Base-by-base conservation (phyloP, 495 filamentous ascomycete genomes). In the Penicillium crystallinum region DNA sequence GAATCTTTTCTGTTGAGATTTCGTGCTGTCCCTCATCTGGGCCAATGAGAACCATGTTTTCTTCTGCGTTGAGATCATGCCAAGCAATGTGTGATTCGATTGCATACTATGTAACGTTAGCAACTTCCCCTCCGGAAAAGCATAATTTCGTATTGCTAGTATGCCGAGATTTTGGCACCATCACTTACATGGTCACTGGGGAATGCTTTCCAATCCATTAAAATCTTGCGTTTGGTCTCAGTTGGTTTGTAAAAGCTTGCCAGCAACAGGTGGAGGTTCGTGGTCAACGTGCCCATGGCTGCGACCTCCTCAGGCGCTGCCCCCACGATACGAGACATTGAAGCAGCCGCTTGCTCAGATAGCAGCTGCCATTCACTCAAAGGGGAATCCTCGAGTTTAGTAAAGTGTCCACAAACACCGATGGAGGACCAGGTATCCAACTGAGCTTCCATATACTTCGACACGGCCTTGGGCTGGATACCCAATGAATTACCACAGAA, bases 401-500 rank as follows among this genome's bases (percentile, higher is more conserved):
- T 88, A 76, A 97, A 97, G 73, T 98, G 93, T 1, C 92, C 93
- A 57, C 82, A 81, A 17, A 98, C 92, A 18, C 86, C 93, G 59
- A 95, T 92, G 0, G 86, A 86, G 2, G 88, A 84, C 93, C 93
- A 98, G 22, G 90, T 91, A 41, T 79, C 73, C 45, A 98, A 81
- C 64, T 96, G 90, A 45, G 85, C 82, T 44, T 83, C 76, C 61
- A 98, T 77, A 55, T 89, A 86, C 17, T 79, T 72, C 31, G 79
- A 70, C 0, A 86, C 91, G 36, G 82, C 75, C 59, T 83, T 84
- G 18, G 93, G 93, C 67, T 97, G 93, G 42, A 95, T 78, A 40
- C 93, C 93, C 14, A 98, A 79, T 15, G 93, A 98, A 72, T 98
- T 96, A 6, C 93, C 93, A 62, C 90, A 95, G 52, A 98, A 81